Evolutionary conservation across 768 basidiomycete species (phyloP).

Genomic region (Dioszegia aurantiaca): DNA sequence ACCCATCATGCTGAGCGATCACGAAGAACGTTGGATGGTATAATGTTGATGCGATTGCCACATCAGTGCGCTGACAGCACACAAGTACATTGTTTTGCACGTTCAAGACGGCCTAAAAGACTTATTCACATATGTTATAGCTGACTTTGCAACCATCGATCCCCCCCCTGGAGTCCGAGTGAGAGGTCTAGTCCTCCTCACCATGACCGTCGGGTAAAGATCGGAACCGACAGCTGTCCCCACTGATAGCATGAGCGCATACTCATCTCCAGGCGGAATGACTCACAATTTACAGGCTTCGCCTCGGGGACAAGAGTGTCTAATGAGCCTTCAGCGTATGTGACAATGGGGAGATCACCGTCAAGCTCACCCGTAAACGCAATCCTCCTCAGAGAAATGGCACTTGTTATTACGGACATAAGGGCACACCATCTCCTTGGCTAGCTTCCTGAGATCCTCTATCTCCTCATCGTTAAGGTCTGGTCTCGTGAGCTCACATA

Average conservation of each 20-base stretch:
- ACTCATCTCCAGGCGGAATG: neutral
- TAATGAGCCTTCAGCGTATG: conserved; percentile 8
- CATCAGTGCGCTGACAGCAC: no score
- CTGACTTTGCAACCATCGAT: no score
- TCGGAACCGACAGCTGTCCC: conserved; percentile 30
- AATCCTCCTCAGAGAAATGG: conserved; percentile 34
- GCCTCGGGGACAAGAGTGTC: conserved; percentile 37
- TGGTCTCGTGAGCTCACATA: neutral
- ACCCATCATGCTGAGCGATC: no score
- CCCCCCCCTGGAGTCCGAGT: no score
- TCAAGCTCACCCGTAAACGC: conserved; percentile 40
- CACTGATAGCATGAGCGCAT: conserved; percentile 11
- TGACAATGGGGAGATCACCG: no score
- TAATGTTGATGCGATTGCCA: no score
- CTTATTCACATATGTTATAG: conserved; percentile 7
- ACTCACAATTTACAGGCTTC: conserved; percentile 36
- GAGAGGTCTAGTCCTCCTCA: conserved; percentile 25
- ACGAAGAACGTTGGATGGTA: no score
- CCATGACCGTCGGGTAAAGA: conserved; percentile 31
- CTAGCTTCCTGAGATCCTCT: conserved; percentile 32
- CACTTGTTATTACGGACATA: conserved; percentile 33
- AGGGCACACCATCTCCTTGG: conserved; percentile 44
- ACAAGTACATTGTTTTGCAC: neutral
- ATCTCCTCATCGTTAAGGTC: conserved; percentile 33
- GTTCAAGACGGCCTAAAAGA: conserved; percentile 8